Percentiles rank a stretch among this genome's conserved stretches.
These are phyloP conservation scores for Asterochloris sp. DNA, from an alignment of 139 green algal species.

Conservation along the genomic window DNA sequence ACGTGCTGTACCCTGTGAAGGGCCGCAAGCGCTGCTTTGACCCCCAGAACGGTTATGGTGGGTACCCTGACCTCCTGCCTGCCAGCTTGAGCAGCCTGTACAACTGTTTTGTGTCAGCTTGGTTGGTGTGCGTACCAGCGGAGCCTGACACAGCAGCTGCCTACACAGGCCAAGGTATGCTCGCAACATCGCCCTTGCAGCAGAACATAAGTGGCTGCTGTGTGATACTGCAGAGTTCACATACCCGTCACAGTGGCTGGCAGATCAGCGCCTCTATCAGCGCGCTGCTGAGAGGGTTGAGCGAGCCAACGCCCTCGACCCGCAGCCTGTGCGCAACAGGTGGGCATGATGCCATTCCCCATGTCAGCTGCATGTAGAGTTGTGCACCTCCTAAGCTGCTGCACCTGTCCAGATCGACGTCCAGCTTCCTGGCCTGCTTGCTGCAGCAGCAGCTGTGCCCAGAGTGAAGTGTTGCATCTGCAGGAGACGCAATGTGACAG, in stretches of 20 bases:
- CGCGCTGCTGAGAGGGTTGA: constrained; percentile 70
- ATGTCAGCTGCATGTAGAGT: background rate
- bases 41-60: constrained; percentile 62
- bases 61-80: background rate
- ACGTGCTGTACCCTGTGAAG: constrained; percentile 75
- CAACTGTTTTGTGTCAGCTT: too few relatives aligned
- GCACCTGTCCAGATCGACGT: background rate
- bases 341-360: background rate
- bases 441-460: background rate
- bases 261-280: constrained; percentile 74
- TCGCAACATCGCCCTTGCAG: background rate
- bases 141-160: background rate
- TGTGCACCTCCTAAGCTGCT: background rate
- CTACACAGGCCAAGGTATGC: background rate
- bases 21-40: constrained; percentile 77
- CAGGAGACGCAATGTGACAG: background rate
- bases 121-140: too few relatives aligned
- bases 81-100: too few relatives aligned
- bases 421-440: background rate
- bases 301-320: constrained; percentile 54
- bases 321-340: constrained; percentile 29
- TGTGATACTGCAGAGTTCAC: constrained; percentile 71
- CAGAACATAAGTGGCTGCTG: constrained; percentile 1
- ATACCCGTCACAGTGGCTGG: constrained; percentile 82
- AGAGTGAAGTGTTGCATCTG: background rate